Evolutionary conservation across 2,329 filamentous ascomycete genomes (phyloP), one percentile per base, ranked within the genome.

Genomic region (Claviceps digitariae): DNA sequence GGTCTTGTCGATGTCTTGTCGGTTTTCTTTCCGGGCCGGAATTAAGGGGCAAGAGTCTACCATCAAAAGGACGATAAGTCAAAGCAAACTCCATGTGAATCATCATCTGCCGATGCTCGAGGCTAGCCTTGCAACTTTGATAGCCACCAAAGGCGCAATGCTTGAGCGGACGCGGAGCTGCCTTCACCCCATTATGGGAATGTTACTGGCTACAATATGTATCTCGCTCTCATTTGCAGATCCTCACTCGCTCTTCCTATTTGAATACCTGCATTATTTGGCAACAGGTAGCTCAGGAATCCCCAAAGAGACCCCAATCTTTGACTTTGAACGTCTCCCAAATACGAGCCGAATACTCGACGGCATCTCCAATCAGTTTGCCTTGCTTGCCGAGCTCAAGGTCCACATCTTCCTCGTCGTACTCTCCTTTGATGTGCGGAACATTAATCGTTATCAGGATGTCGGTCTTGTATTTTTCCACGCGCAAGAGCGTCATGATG

Each of bases 361-460:
- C 78, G 6, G 78, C 78, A 60, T 84, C 77, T 51, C 83, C 84
- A 61, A 87, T 83, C 58, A 87, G 70, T 66, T 81, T 76, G 4
- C 83, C 86, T 62, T 78, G 77, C 64, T 78, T 82, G 17, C 82
- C 82, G 54, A 81, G 68, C 63, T 81, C 76, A 53, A 83, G 69
- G 63, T 87, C 81, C 17, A 91, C 80, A 34, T 88, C 83, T 9
- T 84, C 83, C 66, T 83, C 79, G 61, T 83, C 75, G 64, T 89
- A 89, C 66, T 86, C 81, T 57, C 84, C 83, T 60, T 80, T 76
- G 59, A 89, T 84, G 64, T 93, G 85, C 29, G 90, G 91, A 48
- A 95, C 86, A 68, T 95, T 96, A 64, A 95, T 81, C 43, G 87
- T 87, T 57, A 95, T 81, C 48, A 95, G 72, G 41, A 97, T 72